These are phyloP conservation scores for Penicillium sp. DNA, from an alignment of 2,329 filamentous ascomycete genomes.

Conservation along the genomic window DNA sequence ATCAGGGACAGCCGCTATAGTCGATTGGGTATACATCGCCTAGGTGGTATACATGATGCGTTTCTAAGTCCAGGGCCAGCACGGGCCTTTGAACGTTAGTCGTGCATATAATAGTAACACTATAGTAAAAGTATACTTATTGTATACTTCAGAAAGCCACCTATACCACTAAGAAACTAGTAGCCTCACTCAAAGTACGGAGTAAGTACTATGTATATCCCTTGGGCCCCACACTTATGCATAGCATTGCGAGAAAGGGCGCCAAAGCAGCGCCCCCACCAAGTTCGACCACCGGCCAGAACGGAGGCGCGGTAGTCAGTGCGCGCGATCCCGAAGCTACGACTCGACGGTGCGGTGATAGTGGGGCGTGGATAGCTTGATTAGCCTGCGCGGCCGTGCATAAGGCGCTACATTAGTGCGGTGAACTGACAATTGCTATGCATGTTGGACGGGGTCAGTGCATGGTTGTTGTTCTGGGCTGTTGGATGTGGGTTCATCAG, in stretches of 20 bases:
- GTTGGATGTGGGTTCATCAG: constrained; percentile 10
- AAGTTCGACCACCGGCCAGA: constrained; percentile 6
- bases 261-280: not conserved
- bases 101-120: not conserved
- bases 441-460: constrained; percentile 16
- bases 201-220: constrained; percentile 8
- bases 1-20: constrained; percentile 12
- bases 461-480: constrained; percentile 3
- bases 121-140: not conserved
- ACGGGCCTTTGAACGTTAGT: not conserved
- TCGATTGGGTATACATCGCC: not conserved
- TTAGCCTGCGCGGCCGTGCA: constrained; percentile 18
- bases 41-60: not conserved
- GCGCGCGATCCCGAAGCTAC: constrained; percentile 19
- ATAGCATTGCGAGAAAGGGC: constrained; percentile 19
- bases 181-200: not conserved
- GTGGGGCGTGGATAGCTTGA: constrained; percentile 19
- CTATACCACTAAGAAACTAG: not conserved
- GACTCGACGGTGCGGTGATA: constrained; percentile 17
- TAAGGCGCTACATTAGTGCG: constrained; percentile 23
- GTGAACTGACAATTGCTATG: constrained; percentile 25
- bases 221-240: constrained; percentile 21
- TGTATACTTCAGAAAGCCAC: not conserved
- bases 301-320: constrained; percentile 22
- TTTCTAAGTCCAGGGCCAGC: not conserved